These are phyloP conservation scores for Margaritispora aquatica DNA, from an alignment of 495 filamentous ascomycete species.

Conservation along the genomic window DNA sequence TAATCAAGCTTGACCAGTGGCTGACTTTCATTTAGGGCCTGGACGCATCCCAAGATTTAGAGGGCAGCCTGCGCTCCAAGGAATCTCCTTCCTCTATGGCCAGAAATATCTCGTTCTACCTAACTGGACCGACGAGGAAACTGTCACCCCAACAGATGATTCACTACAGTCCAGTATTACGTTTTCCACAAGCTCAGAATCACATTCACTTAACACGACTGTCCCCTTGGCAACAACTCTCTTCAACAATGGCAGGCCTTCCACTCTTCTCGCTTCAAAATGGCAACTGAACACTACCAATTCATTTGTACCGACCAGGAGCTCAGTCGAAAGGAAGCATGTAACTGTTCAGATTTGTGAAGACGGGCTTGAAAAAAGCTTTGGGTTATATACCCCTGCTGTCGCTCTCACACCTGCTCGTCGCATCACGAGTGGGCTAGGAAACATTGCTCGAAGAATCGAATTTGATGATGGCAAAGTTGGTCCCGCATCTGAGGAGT, in stretches of 20 bases:
- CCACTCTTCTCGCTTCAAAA: constrained; percentile 51
- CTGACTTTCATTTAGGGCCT: neutral
- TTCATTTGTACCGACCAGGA: neutral
- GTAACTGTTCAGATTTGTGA: constrained; percentile 11
- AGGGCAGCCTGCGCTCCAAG: constrained; percentile 14
- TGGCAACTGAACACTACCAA: constrained; percentile 34
- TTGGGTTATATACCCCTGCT: constrained; percentile 38
- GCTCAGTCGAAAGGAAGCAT: neutral
- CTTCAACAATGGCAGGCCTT: constrained; percentile 61
- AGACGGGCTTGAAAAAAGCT: neutral
- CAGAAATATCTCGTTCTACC: neutral
- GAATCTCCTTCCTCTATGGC: constrained; percentile 37
- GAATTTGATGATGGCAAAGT: constrained; percentile 39
- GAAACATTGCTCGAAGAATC: constrained; percentile 74
- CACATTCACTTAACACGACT: constrained; percentile 22
- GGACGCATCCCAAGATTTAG: neutral
- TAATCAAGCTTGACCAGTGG: neutral
- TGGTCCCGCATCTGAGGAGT: constrained; percentile 65
- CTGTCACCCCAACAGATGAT: neutral
- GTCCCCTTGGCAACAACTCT: constrained; percentile 72
- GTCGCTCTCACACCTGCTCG: constrained; percentile 59
- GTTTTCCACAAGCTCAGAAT: neutral
- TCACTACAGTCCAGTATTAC: neutral
- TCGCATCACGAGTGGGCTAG: constrained; percentile 60
- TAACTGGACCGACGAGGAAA: constrained; percentile 7